Evolutionary conservation across 2,329 filamentous ascomycete species (phyloP), one percentile per base, ranked within the genome.

Genomic region (Beauveria caledonica): DNA sequence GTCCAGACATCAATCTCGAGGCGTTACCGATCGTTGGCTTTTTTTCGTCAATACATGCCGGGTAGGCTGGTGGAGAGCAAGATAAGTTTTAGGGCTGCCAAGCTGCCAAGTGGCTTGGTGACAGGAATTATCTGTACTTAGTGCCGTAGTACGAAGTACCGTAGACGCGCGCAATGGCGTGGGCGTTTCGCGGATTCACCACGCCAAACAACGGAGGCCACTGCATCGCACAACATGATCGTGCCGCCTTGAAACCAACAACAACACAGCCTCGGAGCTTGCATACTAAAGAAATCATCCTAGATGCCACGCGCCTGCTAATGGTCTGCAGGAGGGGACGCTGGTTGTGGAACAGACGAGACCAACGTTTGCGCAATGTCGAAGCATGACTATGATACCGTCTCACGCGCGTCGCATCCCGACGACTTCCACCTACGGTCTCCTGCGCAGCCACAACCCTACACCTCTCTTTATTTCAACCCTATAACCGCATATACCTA

Each of bases 291-390:
- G 19, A 5, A 7, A 45, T 13, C 39, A 5, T 4, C 17, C 19
- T 11, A 10, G 42, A 27, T 54, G 58, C 33, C 29, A 60, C 54
- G 58, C 58, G 42, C 42, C 29, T 11, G 39, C 49, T 40, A 42
- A 39, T 23, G 29, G n/a, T 17, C 29, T 21, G 44, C 50, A 19
- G 15, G 40, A 54, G 58, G 50, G 42, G 58, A 60, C 25, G 58
- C 29, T 60, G 8, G 54, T 25, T 60, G 58, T 33, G 58, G 45
- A 54, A 40, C 58, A 33, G 49, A 54, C 58, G 29, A 19, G 25
- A 40, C 19, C 33, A n/a, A 33, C 50, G 17, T 40, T 39, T 42
- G 50, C 58, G 50, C 50, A 42, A 60, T 60, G 58, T 60, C 58
- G 33, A 48, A 33, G 42, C 44, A 42, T 53, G 50, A 60, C 40